Percentiles rank a stretch among this genome's conserved stretches.
Evolutionary conservation across 2,329 filamentous ascomycete genomes (phyloP).

Genomic region (Calonectria multiphialidica): DNA sequence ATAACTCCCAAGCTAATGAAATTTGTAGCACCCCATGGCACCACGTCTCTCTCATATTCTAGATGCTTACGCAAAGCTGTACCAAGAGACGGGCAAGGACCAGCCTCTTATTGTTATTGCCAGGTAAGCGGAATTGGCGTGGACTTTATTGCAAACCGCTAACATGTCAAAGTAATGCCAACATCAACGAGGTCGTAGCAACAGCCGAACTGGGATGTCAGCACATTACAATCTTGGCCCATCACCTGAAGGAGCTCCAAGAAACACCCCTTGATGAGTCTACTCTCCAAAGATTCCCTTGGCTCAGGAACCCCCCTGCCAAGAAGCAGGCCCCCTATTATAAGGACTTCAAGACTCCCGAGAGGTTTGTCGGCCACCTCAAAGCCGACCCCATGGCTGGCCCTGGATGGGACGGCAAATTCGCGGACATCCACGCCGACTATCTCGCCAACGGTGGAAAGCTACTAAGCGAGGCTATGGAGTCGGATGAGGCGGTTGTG

Average conservation of each 20-base stretch:
- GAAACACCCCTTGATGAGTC: slow-evolving; percentile 21
- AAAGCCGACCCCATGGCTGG: slow-evolving; percentile 53
- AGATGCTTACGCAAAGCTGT: background rate
- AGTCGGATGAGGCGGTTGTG: slow-evolving; percentile 47
- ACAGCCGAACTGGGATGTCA: slow-evolving; percentile 34
- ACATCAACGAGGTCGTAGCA: slow-evolving; percentile 29
- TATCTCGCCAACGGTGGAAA: slow-evolving; percentile 57
- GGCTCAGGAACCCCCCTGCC: background rate
- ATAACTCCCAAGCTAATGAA: background rate
- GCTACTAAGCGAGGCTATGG: slow-evolving; percentile 44
- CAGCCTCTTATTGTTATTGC: background rate
- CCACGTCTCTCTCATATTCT: background rate
- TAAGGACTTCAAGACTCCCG: slow-evolving; percentile 40
- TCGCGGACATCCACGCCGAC: slow-evolving; percentile 54
- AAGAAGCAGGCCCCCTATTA: slow-evolving; percentile 7
- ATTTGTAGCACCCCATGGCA: background rate
- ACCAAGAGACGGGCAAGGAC: background rate
- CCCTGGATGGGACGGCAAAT: slow-evolving; percentile 50
- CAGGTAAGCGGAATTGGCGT: background rate
- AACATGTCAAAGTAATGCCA: slow-evolving; percentile 25
- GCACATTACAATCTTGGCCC: slow-evolving; percentile 32
- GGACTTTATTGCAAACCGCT: background rate
- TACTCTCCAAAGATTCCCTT: background rate
- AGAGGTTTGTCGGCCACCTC: slow-evolving; percentile 47
- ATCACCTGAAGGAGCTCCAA: slow-evolving; percentile 26